phyloP scores from a whole-genome alignment of 495 filamentous ascomycete genomes.

The Oleoguttula mirabilis region DNA sequence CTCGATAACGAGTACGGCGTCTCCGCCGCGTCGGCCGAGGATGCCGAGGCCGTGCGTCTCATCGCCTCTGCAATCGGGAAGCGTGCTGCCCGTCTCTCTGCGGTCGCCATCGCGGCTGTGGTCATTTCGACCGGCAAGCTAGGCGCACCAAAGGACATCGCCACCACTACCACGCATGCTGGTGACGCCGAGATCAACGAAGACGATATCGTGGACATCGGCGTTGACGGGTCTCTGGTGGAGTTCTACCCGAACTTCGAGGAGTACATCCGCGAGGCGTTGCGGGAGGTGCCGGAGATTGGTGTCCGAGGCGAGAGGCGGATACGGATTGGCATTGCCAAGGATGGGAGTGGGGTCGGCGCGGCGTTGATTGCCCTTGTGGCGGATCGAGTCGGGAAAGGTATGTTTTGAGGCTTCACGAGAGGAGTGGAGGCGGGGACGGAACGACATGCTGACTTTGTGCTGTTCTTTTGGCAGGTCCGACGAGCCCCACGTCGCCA shows the following conservation, averaged over 20 bases:
- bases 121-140: constrained; percentile 64
- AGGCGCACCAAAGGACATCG: constrained; percentile 21
- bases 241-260: constrained; percentile 89
- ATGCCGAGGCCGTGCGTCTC: constrained; percentile 69
- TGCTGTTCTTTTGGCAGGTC: too few species aligned
- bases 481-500: too few species aligned
- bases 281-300: constrained; percentile 58
- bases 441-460: too few species aligned
- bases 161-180: constrained; percentile 5
- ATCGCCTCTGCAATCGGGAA: constrained; percentile 74
- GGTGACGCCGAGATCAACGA: constrained; percentile 17
- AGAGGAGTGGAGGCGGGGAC: too few species aligned
- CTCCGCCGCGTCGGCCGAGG: constrained; percentile 54
- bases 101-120: constrained; percentile 73
- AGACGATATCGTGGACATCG: constrained; percentile 67
- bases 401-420: too few species aligned
- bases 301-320: constrained; percentile 61
- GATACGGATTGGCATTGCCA: constrained; percentile 82
- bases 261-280: constrained; percentile 60
- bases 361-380: constrained; percentile 84
- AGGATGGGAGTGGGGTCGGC: constrained; percentile 86
- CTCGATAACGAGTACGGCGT: constrained; percentile 65
- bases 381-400: constrained; percentile 27
- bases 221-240: constrained; percentile 80
- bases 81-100: constrained; percentile 78